A percentile compares a stretch with the other conserved stretches of the same genome.
Evolutionary conservation across 2,329 filamentous ascomycete species (phyloP).

Genomic region (Claviceps pazoutovae): DNA sequence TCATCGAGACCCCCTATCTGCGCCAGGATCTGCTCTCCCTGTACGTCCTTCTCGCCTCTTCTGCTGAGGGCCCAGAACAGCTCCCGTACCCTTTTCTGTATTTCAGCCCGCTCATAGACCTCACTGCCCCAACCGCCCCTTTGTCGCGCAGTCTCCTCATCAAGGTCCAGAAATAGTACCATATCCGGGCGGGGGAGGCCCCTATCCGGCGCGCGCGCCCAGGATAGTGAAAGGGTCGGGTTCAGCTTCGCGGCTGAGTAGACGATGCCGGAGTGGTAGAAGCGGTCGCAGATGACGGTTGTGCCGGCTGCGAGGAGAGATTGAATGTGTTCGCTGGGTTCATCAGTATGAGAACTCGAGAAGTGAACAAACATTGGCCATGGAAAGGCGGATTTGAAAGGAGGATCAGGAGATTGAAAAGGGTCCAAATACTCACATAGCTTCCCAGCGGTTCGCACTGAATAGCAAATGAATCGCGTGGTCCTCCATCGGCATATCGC

Average conservation of each 20-base stretch:
- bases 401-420: not conserved
- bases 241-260: constrained; percentile 84
- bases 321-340: constrained; percentile 33
- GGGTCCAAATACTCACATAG: constrained; percentile 27
- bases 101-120: constrained; percentile 70
- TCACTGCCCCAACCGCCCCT: constrained; percentile 83
- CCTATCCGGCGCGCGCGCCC: constrained; percentile 74
- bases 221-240: constrained; percentile 52
- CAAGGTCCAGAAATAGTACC: constrained; percentile 75
- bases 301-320: constrained; percentile 47
- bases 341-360: too few relatives aligned
- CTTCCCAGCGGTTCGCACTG: constrained; percentile 83
- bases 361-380: not conserved
- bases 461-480: constrained; percentile 85
- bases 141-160: constrained; percentile 54
- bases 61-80: constrained; percentile 50
- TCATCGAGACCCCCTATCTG: constrained; percentile 11
- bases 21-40: constrained; percentile 12
- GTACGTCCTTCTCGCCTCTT: constrained; percentile 26
- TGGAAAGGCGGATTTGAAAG: not conserved
- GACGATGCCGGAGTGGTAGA: constrained; percentile 88
- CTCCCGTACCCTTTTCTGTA: constrained; percentile 67
- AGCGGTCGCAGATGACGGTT: constrained; percentile 77
- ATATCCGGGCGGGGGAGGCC: constrained; percentile 80
- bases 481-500: constrained; percentile 61